A percentile compares a stretch with the other conserved stretches of the same genome.
These are phyloP conservation scores for Gamsiella multidivaricata DNA, from an alignment of 192 early-diverging fungal species.

Conservation along the genomic window DNA sequence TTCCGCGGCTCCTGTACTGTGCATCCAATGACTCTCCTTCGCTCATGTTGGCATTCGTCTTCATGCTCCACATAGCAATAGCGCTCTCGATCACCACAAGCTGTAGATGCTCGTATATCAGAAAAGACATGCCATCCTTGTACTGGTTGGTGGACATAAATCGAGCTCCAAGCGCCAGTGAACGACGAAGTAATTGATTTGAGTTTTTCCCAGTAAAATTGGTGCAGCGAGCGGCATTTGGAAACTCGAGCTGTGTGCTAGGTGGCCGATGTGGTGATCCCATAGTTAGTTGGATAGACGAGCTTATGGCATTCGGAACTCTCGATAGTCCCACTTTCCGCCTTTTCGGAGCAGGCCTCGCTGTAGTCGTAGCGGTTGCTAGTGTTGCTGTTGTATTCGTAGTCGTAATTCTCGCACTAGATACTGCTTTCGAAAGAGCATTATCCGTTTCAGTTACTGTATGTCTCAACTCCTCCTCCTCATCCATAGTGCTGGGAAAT, in stretches of 20 bases:
- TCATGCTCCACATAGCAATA: slow-evolving; percentile 47
- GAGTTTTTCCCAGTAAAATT: slow-evolving; percentile 48
- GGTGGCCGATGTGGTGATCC: slow-evolving; percentile 22
- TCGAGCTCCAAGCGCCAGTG: slow-evolving; percentile 39
- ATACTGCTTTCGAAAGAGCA: background rate
- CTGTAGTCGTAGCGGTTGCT: background rate
- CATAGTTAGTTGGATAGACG: background rate
- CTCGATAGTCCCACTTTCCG: slow-evolving; percentile 40
- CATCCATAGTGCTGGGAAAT: background rate
- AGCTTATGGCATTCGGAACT: background rate
- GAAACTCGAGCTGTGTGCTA: slow-evolving; percentile 50
- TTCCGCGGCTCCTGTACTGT: slow-evolving; percentile 20
- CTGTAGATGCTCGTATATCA: slow-evolving; percentile 61
- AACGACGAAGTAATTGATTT: slow-evolving; percentile 46
- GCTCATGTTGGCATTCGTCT: slow-evolving; percentile 21
- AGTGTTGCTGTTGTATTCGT: background rate
- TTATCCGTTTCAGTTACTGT: background rate
- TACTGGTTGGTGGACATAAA: slow-evolving; percentile 51
- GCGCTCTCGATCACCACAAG: slow-evolving; percentile 49
- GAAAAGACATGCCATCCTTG: slow-evolving; percentile 51
- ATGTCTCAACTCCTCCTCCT: background rate
- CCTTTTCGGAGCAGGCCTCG: slow-evolving; percentile 19
- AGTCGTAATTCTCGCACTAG: background rate
- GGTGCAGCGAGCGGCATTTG: slow-evolving; percentile 45
- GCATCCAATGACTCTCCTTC: slow-evolving; percentile 18